A percentile compares a stretch with the other conserved stretches of the same genome.
Conservation (phyloP, 148 eudicot species). For the Arbutus unedo region DNA sequence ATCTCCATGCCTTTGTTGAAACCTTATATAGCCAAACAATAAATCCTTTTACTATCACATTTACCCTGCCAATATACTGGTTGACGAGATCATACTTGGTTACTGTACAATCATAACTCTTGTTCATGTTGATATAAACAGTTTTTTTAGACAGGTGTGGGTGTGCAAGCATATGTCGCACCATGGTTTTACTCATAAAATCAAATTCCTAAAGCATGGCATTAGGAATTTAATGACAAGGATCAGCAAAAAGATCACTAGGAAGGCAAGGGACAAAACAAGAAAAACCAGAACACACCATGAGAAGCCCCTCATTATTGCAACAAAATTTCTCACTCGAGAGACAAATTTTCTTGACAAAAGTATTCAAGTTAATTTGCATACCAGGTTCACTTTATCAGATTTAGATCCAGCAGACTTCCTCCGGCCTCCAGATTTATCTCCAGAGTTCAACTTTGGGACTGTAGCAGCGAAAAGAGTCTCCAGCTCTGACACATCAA, state of each 20-base stretch:
- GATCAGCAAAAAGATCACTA: background rate
- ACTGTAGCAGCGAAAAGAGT: slow-evolving; percentile 78
- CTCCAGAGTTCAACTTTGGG: slow-evolving; percentile 61
- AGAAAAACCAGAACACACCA: background rate
- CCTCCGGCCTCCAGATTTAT: slow-evolving; percentile 59
- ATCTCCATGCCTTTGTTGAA: background rate
- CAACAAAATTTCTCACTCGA: background rate
- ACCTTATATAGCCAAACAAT: background rate
- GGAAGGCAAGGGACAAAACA: background rate
- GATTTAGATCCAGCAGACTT: slow-evolving; percentile 83
- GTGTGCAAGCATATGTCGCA: background rate
- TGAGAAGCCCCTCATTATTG: background rate
- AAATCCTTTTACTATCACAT: background rate
- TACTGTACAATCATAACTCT: background rate
- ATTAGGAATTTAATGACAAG: background rate
- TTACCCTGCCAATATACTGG: background rate
- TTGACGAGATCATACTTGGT: background rate
- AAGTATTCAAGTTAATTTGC: slow-evolving; percentile 3
- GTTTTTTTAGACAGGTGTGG: too few species aligned
- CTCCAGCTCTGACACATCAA: slow-evolving; percentile 90
- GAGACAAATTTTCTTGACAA: background rate
- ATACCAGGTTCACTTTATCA: slow-evolving; percentile 84
- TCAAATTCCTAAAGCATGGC: slow-evolving; percentile 2
- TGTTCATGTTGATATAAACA: background rate
- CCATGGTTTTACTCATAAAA: background rate